phyloP scores from a whole-genome alignment of 257 asterid genomes.

The Petunia axillaris region DNA sequence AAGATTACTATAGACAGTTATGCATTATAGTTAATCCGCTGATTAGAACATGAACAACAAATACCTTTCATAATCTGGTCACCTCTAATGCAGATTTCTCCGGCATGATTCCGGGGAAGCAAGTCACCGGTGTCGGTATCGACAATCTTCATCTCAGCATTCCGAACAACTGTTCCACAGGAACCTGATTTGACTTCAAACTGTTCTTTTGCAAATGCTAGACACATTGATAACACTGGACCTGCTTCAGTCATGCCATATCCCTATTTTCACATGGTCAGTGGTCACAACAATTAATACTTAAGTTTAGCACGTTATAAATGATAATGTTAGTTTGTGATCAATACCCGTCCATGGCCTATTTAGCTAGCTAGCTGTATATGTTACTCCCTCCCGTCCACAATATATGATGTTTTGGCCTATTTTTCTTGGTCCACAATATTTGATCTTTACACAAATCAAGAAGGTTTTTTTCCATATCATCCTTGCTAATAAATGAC shows the following conservation, averaged over 20 bases:
- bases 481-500: too few species aligned
- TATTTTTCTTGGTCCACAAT: too few species aligned
- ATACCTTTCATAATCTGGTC: conserved; percentile 48
- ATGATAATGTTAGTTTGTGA: not conserved
- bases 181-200: conserved; percentile 44
- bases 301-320: not conserved
- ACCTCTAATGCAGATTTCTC: conserved; percentile 50
- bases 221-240: conserved; percentile 44
- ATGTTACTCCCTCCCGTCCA: too few species aligned
- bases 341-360: not conserved
- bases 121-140: conserved; percentile 34
- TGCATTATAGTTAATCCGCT: too few species aligned
- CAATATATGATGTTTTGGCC: too few species aligned
- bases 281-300: not conserved
- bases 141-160: conserved; percentile 46
- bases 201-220: conserved; percentile 43
- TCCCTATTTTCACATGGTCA: conserved; percentile 27
- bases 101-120: conserved; percentile 38
- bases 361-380: not conserved
- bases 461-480: too few species aligned
- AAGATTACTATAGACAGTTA: too few species aligned
- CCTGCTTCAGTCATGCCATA: conserved; percentile 58
- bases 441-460: too few species aligned
- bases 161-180: conserved; percentile 44
- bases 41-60: not conserved